Percentiles rank a stretch among this genome's conserved stretches.
Conservation (phyloP, 1,284 basidiomycete genomes). For the Salmacisia buchloeana region DNA sequence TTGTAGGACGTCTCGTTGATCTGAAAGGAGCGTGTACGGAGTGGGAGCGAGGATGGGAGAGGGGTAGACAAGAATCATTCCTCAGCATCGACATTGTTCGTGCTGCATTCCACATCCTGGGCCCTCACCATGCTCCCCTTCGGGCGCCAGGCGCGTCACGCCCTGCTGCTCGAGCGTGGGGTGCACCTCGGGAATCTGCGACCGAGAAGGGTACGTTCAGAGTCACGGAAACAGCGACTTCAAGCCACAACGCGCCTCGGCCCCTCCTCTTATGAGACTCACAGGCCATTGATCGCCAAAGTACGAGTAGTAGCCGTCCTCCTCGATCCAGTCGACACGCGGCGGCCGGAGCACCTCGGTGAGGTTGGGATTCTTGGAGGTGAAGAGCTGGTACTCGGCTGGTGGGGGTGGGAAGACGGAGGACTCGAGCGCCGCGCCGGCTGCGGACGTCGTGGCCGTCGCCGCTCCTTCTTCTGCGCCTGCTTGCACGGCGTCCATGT, state of each 20-base stretch:
- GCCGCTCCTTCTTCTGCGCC: no score
- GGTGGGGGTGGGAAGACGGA: conserved; percentile 6
- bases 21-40: not conserved
- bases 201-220: no score
- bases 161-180: conserved; percentile 37
- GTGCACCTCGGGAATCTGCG: conserved; percentile 29
- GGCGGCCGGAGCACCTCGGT: conserved; percentile 25
- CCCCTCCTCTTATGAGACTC: not conserved
- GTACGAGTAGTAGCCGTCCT: conserved; percentile 43
- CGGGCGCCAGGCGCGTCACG: conserved; percentile 33
- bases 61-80: not conserved
- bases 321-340: conserved; percentile 43
- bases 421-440: not conserved
- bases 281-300: conserved; percentile 45
- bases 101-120: not conserved
- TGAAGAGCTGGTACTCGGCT: not conserved
- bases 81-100: not conserved
- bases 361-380: not conserved
- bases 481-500: no score
- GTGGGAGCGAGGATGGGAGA: not conserved
- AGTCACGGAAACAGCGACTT: no score
- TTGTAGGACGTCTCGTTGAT: conserved; percentile 20
- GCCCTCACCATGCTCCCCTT: not conserved
- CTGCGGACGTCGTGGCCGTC: no score
- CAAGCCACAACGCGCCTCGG: no score